A percentile compares a stretch with the other conserved stretches of the same genome.
These are phyloP conservation scores for Colletotrichum agaves DNA, from an alignment of 2,329 filamentous ascomycete genomes.

Conservation along the genomic window DNA sequence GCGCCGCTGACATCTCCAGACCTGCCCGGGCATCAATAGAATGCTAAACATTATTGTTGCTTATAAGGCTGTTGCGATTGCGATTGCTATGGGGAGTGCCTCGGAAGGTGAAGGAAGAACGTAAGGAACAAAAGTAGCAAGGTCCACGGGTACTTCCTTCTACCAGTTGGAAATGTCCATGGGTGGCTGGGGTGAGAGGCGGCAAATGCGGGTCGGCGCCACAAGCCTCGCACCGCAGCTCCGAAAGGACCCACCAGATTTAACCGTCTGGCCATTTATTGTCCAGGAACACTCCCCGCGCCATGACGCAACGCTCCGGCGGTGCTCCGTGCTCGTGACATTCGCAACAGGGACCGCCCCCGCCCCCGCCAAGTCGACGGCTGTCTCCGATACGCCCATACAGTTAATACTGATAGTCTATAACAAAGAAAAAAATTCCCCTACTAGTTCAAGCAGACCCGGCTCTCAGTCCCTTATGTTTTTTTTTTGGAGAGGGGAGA, in stretches of 20 bases:
- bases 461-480: slow-evolving; percentile 9
- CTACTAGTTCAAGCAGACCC: neutral
- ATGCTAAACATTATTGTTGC: neutral
- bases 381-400: neutral
- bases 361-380: slow-evolving; percentile 10
- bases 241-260: neutral
- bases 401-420: neutral
- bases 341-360: slow-evolving; percentile 26
- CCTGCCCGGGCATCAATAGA: neutral
- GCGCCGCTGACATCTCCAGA: neutral
- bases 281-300: slow-evolving; percentile 27
- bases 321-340: slow-evolving; percentile 28
- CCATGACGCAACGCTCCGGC: slow-evolving; percentile 30
- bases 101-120: neutral
- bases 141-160: too few species aligned
- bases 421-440: neutral
- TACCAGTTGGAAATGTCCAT: too few species aligned
- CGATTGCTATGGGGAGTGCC: neutral
- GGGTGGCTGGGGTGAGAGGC: too few species aligned
- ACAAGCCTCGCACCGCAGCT: neutral
- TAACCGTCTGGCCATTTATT: neutral
- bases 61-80: neutral
- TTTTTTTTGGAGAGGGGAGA: too few species aligned
- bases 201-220: neutral
- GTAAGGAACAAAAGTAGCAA: neutral